Evolutionary conservation across 305 asterid species (phyloP), one percentile per base, ranked within the genome.

Genomic region (Caryopteris hybrid): DNA sequence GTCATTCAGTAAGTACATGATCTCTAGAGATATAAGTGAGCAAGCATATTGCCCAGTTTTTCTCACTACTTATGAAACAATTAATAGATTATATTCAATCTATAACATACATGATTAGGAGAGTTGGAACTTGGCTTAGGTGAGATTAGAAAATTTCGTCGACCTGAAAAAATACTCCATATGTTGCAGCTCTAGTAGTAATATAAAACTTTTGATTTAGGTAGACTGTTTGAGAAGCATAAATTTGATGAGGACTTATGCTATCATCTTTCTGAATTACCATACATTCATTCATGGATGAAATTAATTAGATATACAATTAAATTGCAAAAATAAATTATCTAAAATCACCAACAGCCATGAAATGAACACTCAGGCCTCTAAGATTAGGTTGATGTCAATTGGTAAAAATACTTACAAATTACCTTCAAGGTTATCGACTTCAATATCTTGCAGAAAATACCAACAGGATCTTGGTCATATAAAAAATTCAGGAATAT

Each of bases 381-480:
- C 66, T 60, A 67, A n/a, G 56, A 16, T 52, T 16, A 52, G 47
- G 18, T 51, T 60, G 56, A 33, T 23, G 39, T 60, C 43, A 45
- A 70, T 23, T 41, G 31, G 27, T 52, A 9, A 69, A 68, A 73
- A 20, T 51, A 77, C 99, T 86, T 85, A 91, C 99, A 73, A 54
- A 76, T 91, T 92, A 70, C 86, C 88, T 80, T 84, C 87, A 64
- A 89, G 61, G 41, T 63, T 58, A 58, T 81, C 84, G 64, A 68
- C 73, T 74, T 76, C 86, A 17, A 84, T 63, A 55, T 81, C 80
- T 78, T 86, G 95, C 84, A 93, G 92, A 93, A 81, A 66, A 79
- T 75, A 65, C 81, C 88, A 16, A 93, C 77, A 53, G 97, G 99
- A 84, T 93, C 99, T 84, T 91, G 99, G 73, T 90, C 85, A 38